phyloP scores from a whole-genome alignment of 202 grass and related monocot genomes.

The Elaeis oleifera region DNA sequence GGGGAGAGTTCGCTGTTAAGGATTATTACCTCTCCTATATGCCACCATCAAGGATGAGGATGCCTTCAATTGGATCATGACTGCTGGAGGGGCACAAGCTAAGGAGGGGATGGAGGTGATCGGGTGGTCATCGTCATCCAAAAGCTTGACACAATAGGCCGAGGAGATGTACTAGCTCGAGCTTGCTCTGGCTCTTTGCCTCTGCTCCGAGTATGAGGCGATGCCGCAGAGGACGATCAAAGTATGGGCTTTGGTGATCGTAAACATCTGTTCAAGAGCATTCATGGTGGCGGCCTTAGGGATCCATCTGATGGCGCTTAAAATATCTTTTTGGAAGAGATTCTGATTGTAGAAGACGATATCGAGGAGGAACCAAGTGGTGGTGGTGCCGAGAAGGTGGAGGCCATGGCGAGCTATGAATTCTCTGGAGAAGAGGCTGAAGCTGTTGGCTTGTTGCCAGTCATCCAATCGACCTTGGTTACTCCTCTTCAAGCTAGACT shows the following conservation, averaged over 20 bases:
- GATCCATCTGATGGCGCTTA: constrained; percentile 53
- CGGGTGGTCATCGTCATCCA: too few species aligned
- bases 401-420: constrained; percentile 47
- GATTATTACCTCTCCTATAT: too few species aligned
- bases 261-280: constrained; percentile 55
- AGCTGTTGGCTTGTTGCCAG: neutral
- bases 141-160: too few species aligned
- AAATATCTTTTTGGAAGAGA: constrained; percentile 87
- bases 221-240: constrained; percentile 70
- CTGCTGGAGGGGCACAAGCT: too few species aligned
- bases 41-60: too few species aligned
- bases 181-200: too few species aligned
- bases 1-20: too few species aligned
- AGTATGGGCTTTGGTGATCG: constrained; percentile 51
- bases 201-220: constrained; percentile 25
- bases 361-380: constrained; percentile 67
- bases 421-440: constrained; percentile 58
- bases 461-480: constrained; percentile 34
- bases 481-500: constrained; percentile 28
- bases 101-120: too few species aligned
- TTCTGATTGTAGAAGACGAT: constrained; percentile 89
- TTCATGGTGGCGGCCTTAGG: constrained; percentile 48
- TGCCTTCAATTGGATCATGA: too few species aligned
- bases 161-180: too few species aligned
- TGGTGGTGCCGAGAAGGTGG: constrained; percentile 52